Evolutionary conservation across 306 rosid genomes (phyloP).

Genomic region (Quillaja saponaria): DNA sequence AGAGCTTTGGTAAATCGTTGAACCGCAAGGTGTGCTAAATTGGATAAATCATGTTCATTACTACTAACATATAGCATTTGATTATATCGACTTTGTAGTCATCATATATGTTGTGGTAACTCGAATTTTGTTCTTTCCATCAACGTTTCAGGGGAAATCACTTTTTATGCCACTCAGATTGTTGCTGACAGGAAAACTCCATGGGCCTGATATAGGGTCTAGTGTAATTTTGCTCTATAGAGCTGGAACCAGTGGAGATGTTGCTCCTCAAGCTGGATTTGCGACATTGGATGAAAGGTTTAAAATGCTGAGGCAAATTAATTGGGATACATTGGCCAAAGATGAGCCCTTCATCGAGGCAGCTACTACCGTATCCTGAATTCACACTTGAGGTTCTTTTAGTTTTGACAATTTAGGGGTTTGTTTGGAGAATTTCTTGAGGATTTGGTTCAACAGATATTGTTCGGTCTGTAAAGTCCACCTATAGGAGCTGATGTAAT

Average conservation of each 20-base stretch:
- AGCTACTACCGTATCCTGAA: no score
- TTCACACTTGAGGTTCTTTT: no score
- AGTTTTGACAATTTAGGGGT: no score
- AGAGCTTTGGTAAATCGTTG: slow-evolving; percentile 77
- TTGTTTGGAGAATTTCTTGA: no score
- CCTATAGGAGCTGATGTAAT: no score
- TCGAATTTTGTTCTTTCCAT: slow-evolving; percentile 11
- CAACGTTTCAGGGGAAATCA: slow-evolving; percentile 77
- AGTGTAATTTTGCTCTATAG: slow-evolving; percentile 60
- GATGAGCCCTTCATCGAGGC: slow-evolving; percentile 50
- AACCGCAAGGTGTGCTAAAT: slow-evolving; percentile 74
- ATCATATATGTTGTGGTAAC: no score
- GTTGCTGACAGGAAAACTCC: slow-evolving; percentile 87
- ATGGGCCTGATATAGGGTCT: slow-evolving; percentile 85
- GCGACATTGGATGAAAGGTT: slow-evolving; percentile 64
- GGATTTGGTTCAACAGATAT: no score
- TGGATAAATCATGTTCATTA: background rate
- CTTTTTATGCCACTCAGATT: slow-evolving; percentile 96
- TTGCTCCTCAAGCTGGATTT: slow-evolving; percentile 61
- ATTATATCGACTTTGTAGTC: no score
- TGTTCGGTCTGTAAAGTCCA: no score
- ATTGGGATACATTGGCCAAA: slow-evolving; percentile 70
- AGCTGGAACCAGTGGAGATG: slow-evolving; percentile 54
- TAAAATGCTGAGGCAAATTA: slow-evolving; percentile 50
- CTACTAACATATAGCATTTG: background rate